Evolutionary conservation across 305 asterid species (phyloP).

Genomic region (Plantago coronopus): DNA sequence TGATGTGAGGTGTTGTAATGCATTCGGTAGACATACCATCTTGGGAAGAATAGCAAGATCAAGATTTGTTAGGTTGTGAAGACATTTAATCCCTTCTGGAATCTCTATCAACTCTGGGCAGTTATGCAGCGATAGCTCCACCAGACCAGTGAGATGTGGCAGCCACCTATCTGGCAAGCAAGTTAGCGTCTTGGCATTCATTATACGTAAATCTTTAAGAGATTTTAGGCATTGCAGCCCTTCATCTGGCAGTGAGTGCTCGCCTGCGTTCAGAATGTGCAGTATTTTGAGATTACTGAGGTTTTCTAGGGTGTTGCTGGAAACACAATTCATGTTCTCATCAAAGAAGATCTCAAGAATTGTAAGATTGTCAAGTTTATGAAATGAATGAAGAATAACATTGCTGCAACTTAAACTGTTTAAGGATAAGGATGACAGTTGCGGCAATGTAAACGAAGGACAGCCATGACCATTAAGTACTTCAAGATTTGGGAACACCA

Average conservation of each 20-base stretch:
- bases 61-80: not conserved
- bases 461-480: not conserved
- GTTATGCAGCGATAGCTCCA: not conserved
- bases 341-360: not conserved
- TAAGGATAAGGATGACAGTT: not conserved
- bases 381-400: not conserved
- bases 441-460: conserved; percentile 10
- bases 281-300: conserved; percentile 1
- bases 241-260: not conserved
- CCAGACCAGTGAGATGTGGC: conserved; percentile 2
- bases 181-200: not conserved
- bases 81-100: not conserved
- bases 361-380: not conserved
- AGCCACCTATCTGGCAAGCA: not conserved
- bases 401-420: not conserved
- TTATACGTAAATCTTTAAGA: not conserved
- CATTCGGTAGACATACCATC: not conserved
- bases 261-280: not conserved
- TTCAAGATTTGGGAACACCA: not conserved
- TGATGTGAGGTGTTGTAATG: not conserved
- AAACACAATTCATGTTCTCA: not conserved
- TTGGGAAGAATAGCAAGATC: not conserved
- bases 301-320: not conserved
- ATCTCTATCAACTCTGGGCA: conserved; percentile 4
- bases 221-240: not conserved